A percentile compares a stretch with the other conserved stretches of the same genome.
Conservation (phyloP, 257 asterid genomes). For the Mentha longifolia region DNA sequence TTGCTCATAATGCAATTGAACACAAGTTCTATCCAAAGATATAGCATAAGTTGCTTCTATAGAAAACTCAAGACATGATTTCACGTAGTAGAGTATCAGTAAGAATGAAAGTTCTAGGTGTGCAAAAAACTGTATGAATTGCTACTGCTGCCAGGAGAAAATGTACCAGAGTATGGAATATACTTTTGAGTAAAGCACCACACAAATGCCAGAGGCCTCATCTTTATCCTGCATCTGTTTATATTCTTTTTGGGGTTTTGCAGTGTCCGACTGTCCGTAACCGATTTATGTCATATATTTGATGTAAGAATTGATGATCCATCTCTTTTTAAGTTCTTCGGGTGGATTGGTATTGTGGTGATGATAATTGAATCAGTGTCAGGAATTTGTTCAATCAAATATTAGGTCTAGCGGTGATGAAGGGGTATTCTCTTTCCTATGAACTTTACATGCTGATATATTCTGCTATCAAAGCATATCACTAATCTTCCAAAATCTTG, state of each 20-base stretch:
- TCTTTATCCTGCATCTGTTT: no score
- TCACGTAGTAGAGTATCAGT: background rate
- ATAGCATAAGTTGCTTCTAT: background rate
- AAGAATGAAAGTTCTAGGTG: background rate
- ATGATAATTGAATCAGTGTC: background rate
- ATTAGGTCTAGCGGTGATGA: background rate
- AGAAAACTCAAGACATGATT: background rate
- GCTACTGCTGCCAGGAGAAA: no score
- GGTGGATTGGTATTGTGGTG: background rate
- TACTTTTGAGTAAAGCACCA: background rate
- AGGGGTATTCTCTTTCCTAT: background rate
- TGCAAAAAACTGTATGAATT: background rate
- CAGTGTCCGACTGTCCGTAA: background rate
- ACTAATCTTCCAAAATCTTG: conserved; percentile 11
- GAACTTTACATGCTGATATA: background rate
- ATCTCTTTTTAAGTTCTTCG: background rate
- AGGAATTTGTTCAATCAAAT: background rate
- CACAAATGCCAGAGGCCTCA: background rate
- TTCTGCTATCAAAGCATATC: background rate
- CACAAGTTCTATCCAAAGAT: background rate
- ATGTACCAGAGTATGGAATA: no score
- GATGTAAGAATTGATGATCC: background rate
- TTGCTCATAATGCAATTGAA: background rate
- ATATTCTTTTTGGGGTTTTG: background rate
- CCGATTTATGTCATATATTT: background rate